Base-by-base conservation (phyloP, 2,329 filamentous ascomycete genomes). In the Podosphaera aphanis region DNA sequence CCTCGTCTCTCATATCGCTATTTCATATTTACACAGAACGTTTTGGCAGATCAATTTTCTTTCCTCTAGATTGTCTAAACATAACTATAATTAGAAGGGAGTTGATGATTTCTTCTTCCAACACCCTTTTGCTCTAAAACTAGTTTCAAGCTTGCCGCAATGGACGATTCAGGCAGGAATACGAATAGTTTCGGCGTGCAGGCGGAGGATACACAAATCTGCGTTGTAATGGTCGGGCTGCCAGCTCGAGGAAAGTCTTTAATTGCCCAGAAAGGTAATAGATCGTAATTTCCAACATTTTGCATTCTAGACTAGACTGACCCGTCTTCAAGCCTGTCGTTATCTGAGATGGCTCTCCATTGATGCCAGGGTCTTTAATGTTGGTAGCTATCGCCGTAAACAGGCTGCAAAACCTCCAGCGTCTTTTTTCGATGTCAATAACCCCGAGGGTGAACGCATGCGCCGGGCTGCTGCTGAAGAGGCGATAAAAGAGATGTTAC, bases 341-440 rank as follows among this genome's bases (percentile, higher is more conserved):
- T 98, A 98, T 64, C 77, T 98, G 31, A 82, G 83, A 62, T 98
- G 90, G 90, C 79, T 95, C 48, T 93, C 86, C 21, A 86, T 98
- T 59, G 79, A 83, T 35, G 82, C 90, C 48, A 79, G 85, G 61
- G 88, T 85, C 52, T 98, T 98, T 74, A 98, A 98, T 55, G 90
- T 98, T 52, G 90, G 90, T 60, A 86, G 79, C 59, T 98, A 98
- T 62, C 83, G 90, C 53, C 84, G 90, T 53, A 77, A 79, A 56
- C 80, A 82, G 54, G 92, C 84, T 5, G 85, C 90, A 16, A 86
- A 92, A 54, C 90, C 90, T 15, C 77, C 78, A 2, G 90, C 90
- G 53, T 83, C 86, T 57, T 98, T 98, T 67, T 98, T 98, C 66
- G 88, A 94, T 61, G 85, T 74, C 45, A 74, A 75, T 58, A 98